These are phyloP conservation scores for Stygiomarasmius scandens DNA, from an alignment of 1,284 basidiomycete species.

Conservation along the genomic window DNA sequence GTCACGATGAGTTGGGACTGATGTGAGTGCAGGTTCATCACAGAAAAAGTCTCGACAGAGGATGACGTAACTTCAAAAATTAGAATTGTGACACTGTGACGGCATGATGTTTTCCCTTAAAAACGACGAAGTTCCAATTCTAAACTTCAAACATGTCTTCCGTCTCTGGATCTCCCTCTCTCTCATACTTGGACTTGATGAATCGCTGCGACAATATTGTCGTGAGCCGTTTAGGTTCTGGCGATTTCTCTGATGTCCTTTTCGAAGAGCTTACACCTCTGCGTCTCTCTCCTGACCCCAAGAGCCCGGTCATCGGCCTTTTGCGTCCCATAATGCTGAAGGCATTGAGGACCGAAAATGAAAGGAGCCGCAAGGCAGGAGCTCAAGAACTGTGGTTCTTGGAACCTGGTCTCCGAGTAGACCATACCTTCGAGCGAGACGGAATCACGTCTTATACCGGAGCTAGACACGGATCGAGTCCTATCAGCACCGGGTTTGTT, in stretches of 20 bases:
- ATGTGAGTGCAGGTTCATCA: slow-evolving; percentile 40
- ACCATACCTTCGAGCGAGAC: slow-evolving; percentile 24
- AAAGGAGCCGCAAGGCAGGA: slow-evolving; percentile 28
- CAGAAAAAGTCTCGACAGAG: neutral
- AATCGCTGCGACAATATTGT: slow-evolving; percentile 13
- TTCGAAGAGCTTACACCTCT: slow-evolving; percentile 53
- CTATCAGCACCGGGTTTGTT: neutral
- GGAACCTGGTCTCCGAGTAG: slow-evolving; percentile 20
- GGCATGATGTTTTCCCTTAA: neutral
- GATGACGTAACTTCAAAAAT: no score
- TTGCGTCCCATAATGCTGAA: slow-evolving; percentile 59
- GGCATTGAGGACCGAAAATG: slow-evolving; percentile 53
- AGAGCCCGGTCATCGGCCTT: slow-evolving; percentile 64
- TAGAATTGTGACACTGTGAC: neutral
- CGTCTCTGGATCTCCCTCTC: neutral
- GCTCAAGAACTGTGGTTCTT: slow-evolving; percentile 45
- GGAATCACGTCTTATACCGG: slow-evolving; percentile 33
- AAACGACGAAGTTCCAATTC: neutral
- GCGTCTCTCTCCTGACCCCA: slow-evolving; percentile 47
- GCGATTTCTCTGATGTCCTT: slow-evolving; percentile 17
- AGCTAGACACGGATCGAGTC: neutral
- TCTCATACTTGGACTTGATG: slow-evolving; percentile 11
- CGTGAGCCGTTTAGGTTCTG: neutral
- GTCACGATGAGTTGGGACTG: slow-evolving; percentile 60
- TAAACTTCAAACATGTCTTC: neutral